Evolutionary conservation across 2,329 filamentous ascomycete species (phyloP), one percentile per base, ranked within the genome.

Genomic region (Albifimbria verrucaria): DNA sequence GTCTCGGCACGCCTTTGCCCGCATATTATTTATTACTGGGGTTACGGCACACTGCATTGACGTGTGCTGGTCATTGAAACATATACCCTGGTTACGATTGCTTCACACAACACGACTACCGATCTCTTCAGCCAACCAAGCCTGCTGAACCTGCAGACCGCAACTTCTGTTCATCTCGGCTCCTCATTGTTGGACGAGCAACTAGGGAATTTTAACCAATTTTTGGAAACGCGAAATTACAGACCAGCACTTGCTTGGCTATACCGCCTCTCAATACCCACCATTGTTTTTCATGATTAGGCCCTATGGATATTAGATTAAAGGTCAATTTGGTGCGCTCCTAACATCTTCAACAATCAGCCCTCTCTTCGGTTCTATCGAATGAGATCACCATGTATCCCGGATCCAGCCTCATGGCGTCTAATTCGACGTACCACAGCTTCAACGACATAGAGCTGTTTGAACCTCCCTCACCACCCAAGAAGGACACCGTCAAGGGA

Each of bases 401-500:
- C 45, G 68, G 72, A 49, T 67, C 69, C 46, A 78, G 73, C 62
- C 63, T 74, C 56, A 73, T 75, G 49, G 67, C 67, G 47, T 80
- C 78, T 24, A 75, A 77, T 60, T 75, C 74, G 32, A 79, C 77
- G 4, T 81, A 81, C 64, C 77, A 81, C 64, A 81, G 78, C 69
- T 81, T 81, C 61, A 70, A 77, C 55, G 76, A 81, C 51, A 66
- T 74, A 23, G 79, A 81, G 56, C 58, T 77, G 3, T 73, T 68
- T 60, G 77, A 80, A 49, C 72, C 77, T 15, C 57, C 63, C 44
- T 60, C 69, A 4, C 62, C 64, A 15, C 64, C 65, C 23, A 24
- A 26, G 24, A 24, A 47, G 23, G 7, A 22, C 58, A 60, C 12
- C 58, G 53, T 20, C 59, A 62, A 23, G 57, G 60, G 43, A 55